Percentiles rank a stretch among this genome's conserved stretches.
Conservation (phyloP, 495 filamentous ascomycete genomes). For the Lophiotrema nucula region DNA sequence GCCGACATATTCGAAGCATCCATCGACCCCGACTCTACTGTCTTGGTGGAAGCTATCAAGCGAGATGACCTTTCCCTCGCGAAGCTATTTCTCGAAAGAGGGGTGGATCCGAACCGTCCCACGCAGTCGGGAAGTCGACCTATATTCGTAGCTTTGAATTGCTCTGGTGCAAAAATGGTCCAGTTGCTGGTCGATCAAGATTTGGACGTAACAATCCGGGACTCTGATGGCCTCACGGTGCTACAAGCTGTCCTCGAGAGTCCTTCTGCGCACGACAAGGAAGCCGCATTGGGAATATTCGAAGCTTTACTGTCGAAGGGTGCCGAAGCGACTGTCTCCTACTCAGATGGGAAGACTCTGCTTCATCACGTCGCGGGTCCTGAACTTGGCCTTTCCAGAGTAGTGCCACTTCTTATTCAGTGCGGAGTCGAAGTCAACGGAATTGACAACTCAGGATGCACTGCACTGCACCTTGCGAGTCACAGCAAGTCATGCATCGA, state of each 20-base stretch:
- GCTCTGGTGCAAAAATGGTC: slow-evolving; percentile 16
- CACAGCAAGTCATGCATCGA: slow-evolving; percentile 21
- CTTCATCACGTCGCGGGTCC: slow-evolving; percentile 19
- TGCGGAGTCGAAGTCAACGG: slow-evolving; percentile 16
- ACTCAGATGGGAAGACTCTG: slow-evolving; percentile 16
- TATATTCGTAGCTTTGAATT: slow-evolving; percentile 22
- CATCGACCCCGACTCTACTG: slow-evolving; percentile 26
- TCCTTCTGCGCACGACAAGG: slow-evolving; percentile 22
- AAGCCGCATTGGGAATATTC: slow-evolving; percentile 18
- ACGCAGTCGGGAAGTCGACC: slow-evolving; percentile 12
- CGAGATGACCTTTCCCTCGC: slow-evolving; percentile 13
- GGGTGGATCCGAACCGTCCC: slow-evolving; percentile 25
- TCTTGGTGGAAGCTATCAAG: slow-evolving; percentile 27
- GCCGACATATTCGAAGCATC: slow-evolving; percentile 25
- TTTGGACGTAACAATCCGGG: slow-evolving; percentile 17
- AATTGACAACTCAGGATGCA: slow-evolving; percentile 7
- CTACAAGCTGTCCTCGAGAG: slow-evolving; percentile 22
- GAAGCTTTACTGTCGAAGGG: slow-evolving; percentile 11
- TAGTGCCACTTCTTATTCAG: slow-evolving; percentile 16
- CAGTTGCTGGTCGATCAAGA: slow-evolving; percentile 18
- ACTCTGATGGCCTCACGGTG: slow-evolving; percentile 10
- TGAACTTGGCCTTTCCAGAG: slow-evolving; percentile 9
- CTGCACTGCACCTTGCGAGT: slow-evolving; percentile 15
- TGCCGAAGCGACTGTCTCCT: slow-evolving; percentile 6
- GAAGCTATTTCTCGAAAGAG: slow-evolving; percentile 24